Conservation (phyloP, 139 green algal genomes). For the Limnomonas spitsbergensis region DNA sequence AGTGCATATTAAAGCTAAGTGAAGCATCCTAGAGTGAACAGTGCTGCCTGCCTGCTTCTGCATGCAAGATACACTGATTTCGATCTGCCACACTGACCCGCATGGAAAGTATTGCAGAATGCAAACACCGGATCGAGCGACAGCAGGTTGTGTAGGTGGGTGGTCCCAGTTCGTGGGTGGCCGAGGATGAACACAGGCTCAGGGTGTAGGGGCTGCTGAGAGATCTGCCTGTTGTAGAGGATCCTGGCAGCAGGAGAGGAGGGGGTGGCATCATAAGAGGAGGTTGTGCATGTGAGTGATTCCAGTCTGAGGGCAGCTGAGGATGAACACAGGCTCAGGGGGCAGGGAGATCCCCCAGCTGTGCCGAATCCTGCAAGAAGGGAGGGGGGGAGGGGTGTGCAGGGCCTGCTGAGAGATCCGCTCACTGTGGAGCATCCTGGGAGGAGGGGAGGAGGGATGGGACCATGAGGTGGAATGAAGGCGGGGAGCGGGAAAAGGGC, state of each 20-base stretch:
- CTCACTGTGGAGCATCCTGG: too few relatives aligned
- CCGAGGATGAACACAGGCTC: conserved; percentile 65
- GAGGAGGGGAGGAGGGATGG: too few relatives aligned
- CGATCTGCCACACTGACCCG: conserved; percentile 29
- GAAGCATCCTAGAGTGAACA: too few relatives aligned
- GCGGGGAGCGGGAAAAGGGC: too few relatives aligned
- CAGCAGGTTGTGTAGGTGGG: conserved; percentile 70
- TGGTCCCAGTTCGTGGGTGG: conserved; percentile 66
- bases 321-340: conserved; percentile 55
- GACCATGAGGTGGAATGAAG: too few relatives aligned
- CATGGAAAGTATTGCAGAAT: conserved; percentile 55
- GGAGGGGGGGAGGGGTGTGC: not conserved
- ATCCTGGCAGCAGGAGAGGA: conserved; percentile 15
- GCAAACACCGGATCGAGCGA: conserved; percentile 48
- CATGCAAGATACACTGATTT: too few relatives aligned
- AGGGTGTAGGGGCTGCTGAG: conserved; percentile 36
- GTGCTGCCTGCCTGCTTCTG: too few relatives aligned
- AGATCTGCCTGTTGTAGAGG: conserved; percentile 31
- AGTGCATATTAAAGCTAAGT: too few relatives aligned
- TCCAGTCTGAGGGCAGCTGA: conserved; percentile 62
- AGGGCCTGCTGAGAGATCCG: too few relatives aligned
- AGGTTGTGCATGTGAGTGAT: conserved; percentile 76
- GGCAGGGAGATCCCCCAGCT: conserved; percentile 31
- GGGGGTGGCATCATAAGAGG: conserved; percentile 27
- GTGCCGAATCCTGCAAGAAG: conserved; percentile 35